phyloP scores from a whole-genome alignment of 2,329 filamentous ascomycete species.

The Colletotrichum musicola region DNA sequence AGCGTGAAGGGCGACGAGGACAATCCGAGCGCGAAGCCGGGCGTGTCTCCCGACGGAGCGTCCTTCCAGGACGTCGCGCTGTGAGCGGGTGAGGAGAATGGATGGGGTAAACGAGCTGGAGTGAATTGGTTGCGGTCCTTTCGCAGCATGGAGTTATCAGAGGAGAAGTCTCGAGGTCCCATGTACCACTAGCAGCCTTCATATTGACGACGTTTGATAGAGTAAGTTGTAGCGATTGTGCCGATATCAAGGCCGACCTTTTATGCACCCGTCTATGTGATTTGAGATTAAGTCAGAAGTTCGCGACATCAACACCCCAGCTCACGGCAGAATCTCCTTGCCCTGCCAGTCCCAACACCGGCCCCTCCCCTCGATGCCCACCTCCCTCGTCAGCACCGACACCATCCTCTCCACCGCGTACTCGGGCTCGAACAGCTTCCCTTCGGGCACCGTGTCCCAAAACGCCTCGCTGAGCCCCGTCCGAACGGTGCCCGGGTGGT shows the following conservation, averaged over 20 bases:
- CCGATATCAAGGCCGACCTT: background rate
- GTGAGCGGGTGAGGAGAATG: slow-evolving; percentile 47
- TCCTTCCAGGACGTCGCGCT: slow-evolving; percentile 76
- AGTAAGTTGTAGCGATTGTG: background rate
- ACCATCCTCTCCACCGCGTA: slow-evolving; percentile 75
- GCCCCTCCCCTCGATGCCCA: slow-evolving; percentile 66
- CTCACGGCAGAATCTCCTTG: slow-evolving; percentile 69
- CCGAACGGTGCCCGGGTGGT: slow-evolving; percentile 86
- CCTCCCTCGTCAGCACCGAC: slow-evolving; percentile 65
- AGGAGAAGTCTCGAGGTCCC: slow-evolving; percentile 24
- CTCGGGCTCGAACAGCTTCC: slow-evolving; percentile 74
- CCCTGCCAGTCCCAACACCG: slow-evolving; percentile 79
- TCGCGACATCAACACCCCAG: too few relatives aligned
- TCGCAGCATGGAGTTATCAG: slow-evolving; percentile 32
- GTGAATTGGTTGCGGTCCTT: slow-evolving; percentile 1
- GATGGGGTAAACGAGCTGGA: background rate
- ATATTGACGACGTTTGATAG: background rate
- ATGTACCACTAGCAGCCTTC: slow-evolving; percentile 32
- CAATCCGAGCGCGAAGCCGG: slow-evolving; percentile 53
- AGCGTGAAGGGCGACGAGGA: slow-evolving; percentile 49
- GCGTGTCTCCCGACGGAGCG: slow-evolving; percentile 65
- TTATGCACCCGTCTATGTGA: background rate
- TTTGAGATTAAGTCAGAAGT: background rate
- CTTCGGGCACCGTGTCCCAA: slow-evolving; percentile 73
- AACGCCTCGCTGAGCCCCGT: slow-evolving; percentile 80